Evolutionary conservation across 805 yeast genomes (phyloP).

Genomic region (Wickerhamiella alocasiicola): DNA sequence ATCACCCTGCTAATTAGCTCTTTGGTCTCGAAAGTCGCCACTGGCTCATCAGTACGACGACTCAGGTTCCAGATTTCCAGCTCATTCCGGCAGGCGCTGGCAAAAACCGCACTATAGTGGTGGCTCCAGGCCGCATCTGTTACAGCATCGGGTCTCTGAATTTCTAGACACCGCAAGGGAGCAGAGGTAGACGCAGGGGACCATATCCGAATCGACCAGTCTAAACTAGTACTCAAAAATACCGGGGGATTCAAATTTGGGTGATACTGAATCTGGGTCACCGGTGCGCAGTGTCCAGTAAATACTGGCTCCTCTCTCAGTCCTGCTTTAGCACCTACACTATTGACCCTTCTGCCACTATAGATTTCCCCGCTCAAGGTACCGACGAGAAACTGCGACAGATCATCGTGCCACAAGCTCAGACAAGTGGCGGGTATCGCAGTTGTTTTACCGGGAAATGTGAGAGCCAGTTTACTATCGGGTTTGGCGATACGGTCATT

Average conservation of each 20-base stretch:
- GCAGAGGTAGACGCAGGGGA: slow-evolving; percentile 5
- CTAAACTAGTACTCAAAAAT: slow-evolving; percentile 27
- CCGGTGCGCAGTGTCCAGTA: slow-evolving; percentile 28
- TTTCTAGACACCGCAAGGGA: slow-evolving; percentile 10
- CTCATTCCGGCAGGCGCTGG: slow-evolving; percentile 26
- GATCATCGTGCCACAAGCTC: slow-evolving; percentile 23
- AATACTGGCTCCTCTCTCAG: slow-evolving; percentile 15
- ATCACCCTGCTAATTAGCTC: slow-evolving; percentile 24
- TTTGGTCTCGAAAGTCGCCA: slow-evolving; percentile 18
- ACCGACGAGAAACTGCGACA: slow-evolving; percentile 27
- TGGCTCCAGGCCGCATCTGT: slow-evolving; percentile 32
- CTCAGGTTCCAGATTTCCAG: slow-evolving; percentile 31
- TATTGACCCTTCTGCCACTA: slow-evolving; percentile 25
- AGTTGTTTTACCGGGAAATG: slow-evolving; percentile 18
- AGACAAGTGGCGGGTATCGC: slow-evolving; percentile 26
- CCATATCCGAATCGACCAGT: slow-evolving; percentile 32
- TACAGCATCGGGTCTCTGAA: slow-evolving; percentile 24
- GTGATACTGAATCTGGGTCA: slow-evolving; percentile 25
- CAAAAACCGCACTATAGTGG: slow-evolving; percentile 26
- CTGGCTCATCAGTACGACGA: slow-evolving; percentile 24
- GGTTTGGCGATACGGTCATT: slow-evolving; percentile 29
- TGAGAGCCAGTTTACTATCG: slow-evolving; percentile 21
- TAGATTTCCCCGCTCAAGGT: slow-evolving; percentile 29
- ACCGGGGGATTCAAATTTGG: slow-evolving; percentile 18
- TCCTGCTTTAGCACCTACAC: slow-evolving; percentile 19